Evolutionary conservation across 345 rosid genomes (phyloP).

Genomic region (Sisymbrium altissimum): DNA sequence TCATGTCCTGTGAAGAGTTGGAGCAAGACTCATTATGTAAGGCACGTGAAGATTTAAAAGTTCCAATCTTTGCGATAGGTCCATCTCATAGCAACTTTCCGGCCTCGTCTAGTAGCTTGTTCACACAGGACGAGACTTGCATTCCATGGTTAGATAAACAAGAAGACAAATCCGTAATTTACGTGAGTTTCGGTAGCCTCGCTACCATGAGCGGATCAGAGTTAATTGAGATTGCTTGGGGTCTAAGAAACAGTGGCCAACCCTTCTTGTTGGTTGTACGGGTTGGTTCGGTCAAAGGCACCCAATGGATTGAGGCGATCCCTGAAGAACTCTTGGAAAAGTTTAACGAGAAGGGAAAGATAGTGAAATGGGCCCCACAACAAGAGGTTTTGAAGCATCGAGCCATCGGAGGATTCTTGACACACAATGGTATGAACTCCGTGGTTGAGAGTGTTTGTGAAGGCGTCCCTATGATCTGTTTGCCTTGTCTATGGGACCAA

Average conservation of each 20-base stretch:
- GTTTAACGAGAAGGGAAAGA: slow-evolving; percentile 32
- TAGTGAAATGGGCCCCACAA: slow-evolving; percentile 33
- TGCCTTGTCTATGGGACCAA: slow-evolving; percentile 25
- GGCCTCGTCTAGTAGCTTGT: slow-evolving; percentile 30
- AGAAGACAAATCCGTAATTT: slow-evolving; percentile 36
- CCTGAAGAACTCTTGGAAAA: slow-evolving; percentile 15
- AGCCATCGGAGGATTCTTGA: slow-evolving; percentile 31
- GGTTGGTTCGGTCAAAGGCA: background rate
- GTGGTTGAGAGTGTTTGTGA: slow-evolving; percentile 31
- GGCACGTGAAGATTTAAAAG: slow-evolving; percentile 34
- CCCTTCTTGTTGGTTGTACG: slow-evolving; percentile 53
- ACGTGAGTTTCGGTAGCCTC: slow-evolving; percentile 46
- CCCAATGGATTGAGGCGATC: background rate
- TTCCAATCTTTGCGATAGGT: slow-evolving; percentile 48
- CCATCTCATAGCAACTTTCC: slow-evolving; percentile 31
- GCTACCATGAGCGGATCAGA: slow-evolving; percentile 23
- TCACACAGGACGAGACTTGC: slow-evolving; percentile 37
- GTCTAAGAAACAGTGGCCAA: slow-evolving; percentile 37
- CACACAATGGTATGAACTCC: slow-evolving; percentile 34
- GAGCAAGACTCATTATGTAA: slow-evolving; percentile 47
- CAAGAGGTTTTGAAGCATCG: slow-evolving; percentile 25
- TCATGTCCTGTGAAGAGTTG: slow-evolving; percentile 52
- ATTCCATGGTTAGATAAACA: slow-evolving; percentile 46
- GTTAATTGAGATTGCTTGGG: slow-evolving; percentile 45
- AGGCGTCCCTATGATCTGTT: slow-evolving; percentile 29